Percentiles rank a stretch among this genome's conserved stretches.
These are phyloP conservation scores for Zarea fungicola DNA, from an alignment of 2,329 filamentous ascomycete genomes.

Conservation along the genomic window DNA sequence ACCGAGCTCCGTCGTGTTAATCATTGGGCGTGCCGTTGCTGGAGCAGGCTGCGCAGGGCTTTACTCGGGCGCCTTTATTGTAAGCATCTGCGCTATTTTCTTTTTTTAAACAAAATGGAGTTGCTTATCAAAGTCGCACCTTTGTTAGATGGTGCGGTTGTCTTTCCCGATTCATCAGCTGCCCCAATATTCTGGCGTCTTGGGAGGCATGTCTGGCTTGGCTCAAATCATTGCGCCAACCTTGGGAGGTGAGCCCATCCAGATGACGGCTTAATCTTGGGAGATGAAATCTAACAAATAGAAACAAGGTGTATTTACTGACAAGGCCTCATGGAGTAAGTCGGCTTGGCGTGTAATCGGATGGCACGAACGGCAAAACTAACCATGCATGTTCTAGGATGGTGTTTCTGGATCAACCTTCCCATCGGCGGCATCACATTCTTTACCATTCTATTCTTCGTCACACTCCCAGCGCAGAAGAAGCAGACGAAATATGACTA, in stretches of 20 bases:
- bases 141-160: slow-evolving; percentile 14
- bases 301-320: slow-evolving; percentile 16
- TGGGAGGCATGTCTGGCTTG: slow-evolving; percentile 34
- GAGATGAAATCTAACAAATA: no score
- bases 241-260: slow-evolving; percentile 6
- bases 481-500: no score
- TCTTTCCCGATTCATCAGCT: slow-evolving; percentile 21
- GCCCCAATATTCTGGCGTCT: slow-evolving; percentile 32
- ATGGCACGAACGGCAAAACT: not conserved
- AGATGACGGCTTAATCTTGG: not conserved
- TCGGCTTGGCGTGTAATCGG: not conserved
- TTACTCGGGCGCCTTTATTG: slow-evolving; percentile 10
- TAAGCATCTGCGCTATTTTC: no score
- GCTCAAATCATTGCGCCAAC: slow-evolving; percentile 19
- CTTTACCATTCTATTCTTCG: slow-evolving; percentile 23
- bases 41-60: slow-evolving; percentile 16
- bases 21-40: slow-evolving; percentile 16
- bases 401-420: slow-evolving; percentile 26
- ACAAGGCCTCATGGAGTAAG: slow-evolving; percentile 18
- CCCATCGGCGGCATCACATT: slow-evolving; percentile 20
- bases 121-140: no score
- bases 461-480: slow-evolving; percentile 10
- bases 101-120: no score
- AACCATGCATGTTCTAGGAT: slow-evolving; percentile 5
- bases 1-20: slow-evolving; percentile 15